Evolutionary conservation across 73 alveolate species (phyloP).

Genomic region (Blepharisma japonicum): DNA sequence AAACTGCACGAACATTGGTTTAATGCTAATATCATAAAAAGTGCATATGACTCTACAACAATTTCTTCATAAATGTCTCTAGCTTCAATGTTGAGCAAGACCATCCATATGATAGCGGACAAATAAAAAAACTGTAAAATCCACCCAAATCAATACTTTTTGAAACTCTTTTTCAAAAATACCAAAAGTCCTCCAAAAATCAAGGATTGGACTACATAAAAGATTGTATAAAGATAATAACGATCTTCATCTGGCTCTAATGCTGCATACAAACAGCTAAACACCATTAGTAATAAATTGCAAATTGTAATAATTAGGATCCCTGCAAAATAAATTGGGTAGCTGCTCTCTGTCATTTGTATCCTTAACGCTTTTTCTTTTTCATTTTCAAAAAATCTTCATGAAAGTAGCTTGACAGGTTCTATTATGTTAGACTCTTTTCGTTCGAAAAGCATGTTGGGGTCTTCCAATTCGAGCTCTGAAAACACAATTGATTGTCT

Average conservation of each 20-base stretch:
- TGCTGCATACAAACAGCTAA: not conserved
- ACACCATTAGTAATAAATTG: not conserved
- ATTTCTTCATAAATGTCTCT: too few relatives aligned
- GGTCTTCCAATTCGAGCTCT: not conserved
- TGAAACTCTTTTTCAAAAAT: not conserved
- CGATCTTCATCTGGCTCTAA: too few relatives aligned
- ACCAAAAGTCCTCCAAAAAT: not conserved
- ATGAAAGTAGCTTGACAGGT: not conserved
- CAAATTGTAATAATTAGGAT: not conserved
- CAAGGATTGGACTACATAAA: not conserved
- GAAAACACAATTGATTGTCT: not conserved
- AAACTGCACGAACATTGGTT: not conserved
- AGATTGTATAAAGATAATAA: too few relatives aligned
- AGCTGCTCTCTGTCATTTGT: not conserved
- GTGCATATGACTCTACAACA: not conserved
- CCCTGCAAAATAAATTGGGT: not conserved
- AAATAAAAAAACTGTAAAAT: not conserved
- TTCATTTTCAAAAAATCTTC: not conserved
- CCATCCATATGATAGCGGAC: not conserved
- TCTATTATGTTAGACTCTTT: not conserved
- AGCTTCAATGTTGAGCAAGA: too few relatives aligned
- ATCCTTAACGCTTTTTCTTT: slow-evolving; percentile 7
- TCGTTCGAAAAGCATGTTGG: not conserved
- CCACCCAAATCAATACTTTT: not conserved
- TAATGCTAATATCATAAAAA: not conserved